Base-by-base conservation (phyloP, 257 asterid genomes). In the Handroanthus guayacan region DNA sequence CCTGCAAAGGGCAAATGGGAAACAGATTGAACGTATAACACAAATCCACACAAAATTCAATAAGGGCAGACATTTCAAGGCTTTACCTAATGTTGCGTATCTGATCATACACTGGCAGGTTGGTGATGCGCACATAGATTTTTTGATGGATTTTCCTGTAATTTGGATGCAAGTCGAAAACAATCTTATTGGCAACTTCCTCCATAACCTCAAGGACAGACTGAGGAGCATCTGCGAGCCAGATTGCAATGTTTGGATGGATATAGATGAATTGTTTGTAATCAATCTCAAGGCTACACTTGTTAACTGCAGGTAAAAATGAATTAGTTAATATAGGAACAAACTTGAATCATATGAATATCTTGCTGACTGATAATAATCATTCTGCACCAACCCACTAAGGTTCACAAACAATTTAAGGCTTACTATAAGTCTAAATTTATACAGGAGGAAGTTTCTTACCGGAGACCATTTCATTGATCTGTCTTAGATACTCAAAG, bases 221-320 rank as follows among this genome's bases (percentile, higher is more conserved):
- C 62, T 91, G 97, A 8, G 99, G 99, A n/a, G 98, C 98, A 79
- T 95, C 98, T 18, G 98, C 99, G 72, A 95, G 91, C 99, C 98
- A 95, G 82, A 95, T 91, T 41, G 99, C 99, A 74, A 95, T 93
- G 83, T 95, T 93, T 16, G 97, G 97, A 73, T 88, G 98, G 85
- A 88, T 78, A 78, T 78, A 84, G 67, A 89, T 91, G 83, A 95
- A 95, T 78, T 95, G 98, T 9, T 85, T 93, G 91, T 95, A 95
- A 84, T 93, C 96, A 77, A 95, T 92, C 88, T 93, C 98, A 56
- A 95, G 99, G 91, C 98, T 92, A 44, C 99, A 95, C 83, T 89
- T 91, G 87, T 95, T 93, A 78, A 85, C 99, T 95, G 98, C 88
- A 84, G 48, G 64, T 37, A 75, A 3, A 71, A 75, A 79, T 61